phyloP scores from a whole-genome alignment of 257 asterid species.

The Solanum tarapatanum region DNA sequence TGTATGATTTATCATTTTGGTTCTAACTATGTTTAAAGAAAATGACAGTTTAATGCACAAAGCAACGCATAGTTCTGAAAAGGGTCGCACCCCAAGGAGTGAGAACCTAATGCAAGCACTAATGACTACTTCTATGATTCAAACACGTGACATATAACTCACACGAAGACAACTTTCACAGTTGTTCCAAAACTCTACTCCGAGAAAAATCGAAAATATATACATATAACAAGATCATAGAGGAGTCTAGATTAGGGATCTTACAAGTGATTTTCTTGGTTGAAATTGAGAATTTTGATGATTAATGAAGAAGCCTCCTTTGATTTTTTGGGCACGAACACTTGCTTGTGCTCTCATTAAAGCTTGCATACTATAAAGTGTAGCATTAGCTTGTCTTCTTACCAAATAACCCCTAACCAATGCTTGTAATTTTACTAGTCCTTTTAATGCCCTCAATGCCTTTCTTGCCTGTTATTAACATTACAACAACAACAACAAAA shows the following conservation, averaged over 20 bases:
- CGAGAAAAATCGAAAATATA: fast-evolving
- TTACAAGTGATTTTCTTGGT: conserved; percentile 35
- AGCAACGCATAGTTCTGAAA: fast-evolving
- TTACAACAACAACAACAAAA: neutral
- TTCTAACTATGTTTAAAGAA: neutral
- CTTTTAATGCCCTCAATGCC: conserved; percentile 72
- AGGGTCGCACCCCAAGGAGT: neutral
- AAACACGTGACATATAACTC: neutral
- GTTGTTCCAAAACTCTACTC: neutral
- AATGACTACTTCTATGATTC: neutral
- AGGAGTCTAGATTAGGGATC: neutral
- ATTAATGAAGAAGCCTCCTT: conserved; percentile 7
- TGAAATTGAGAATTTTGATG: conserved; percentile 12
- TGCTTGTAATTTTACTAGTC: conserved; percentile 76
- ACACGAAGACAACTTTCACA: neutral
- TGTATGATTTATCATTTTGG: neutral
- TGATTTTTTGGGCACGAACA: conserved; percentile 52
- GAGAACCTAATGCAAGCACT: neutral
- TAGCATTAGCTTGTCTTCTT: conserved; percentile 63
- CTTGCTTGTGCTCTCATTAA: conserved; percentile 65
- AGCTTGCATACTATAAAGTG: conserved; percentile 77
- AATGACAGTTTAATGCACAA: fast-evolving
- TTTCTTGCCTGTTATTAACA: conserved; percentile 50
- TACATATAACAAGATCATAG: neutral
- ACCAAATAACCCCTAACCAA: conserved; percentile 67